Base-by-base conservation (phyloP, 2,329 filamentous ascomycete species). In the Madurella fahalii region DNA sequence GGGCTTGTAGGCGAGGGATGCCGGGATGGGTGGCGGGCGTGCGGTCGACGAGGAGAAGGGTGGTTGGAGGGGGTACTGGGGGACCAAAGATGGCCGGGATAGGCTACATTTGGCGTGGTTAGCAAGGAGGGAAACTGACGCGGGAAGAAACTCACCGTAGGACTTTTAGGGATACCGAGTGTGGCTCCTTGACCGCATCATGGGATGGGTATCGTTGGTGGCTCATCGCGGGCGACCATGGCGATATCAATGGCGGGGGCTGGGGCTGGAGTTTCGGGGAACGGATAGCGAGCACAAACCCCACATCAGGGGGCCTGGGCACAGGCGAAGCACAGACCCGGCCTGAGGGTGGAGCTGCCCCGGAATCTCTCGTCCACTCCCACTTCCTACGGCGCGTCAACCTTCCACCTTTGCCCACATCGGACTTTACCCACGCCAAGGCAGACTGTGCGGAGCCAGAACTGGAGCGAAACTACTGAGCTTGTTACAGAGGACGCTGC, bases 161-260 rank as follows among this genome's bases (percentile, higher is more conserved):
- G 47, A 89, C 89, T 75, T 92, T 93, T 50, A 92, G 75, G 49
- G 87, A 91, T 44, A 92, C 82, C 17, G 85, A 83, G 71, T 92
- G 88, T 39, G 88, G 87, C 71, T 92, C 89, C 70, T 90, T 90
- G 57, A 79, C 70, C 2, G 76, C 73, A 56, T 83, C 81, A 54
- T 80, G 75, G 13, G 80, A 81, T 8, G 79, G 74, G 62, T 80
- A 82, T 61, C 78, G 71, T 68, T 83, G 80, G 63, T 84, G 80
- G 68, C 77, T 82, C 80, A 83, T 83, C 9, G 58, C 56, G 32
- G 48, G 46, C 15, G 30, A 52, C 34, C 42, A 52, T 56, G 50
- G 47, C 39, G 30, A 48, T 53, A 31, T 9, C 44, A 15, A 52
- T 54, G 52, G 56, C 37, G 48, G 41, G 41, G 50, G 48, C 45